A percentile compares a stretch with the other conserved stretches of the same genome.
Evolutionary conservation across 2,329 filamentous ascomycete genomes (phyloP).

Genomic region (Arthrobotrys sinensis): DNA sequence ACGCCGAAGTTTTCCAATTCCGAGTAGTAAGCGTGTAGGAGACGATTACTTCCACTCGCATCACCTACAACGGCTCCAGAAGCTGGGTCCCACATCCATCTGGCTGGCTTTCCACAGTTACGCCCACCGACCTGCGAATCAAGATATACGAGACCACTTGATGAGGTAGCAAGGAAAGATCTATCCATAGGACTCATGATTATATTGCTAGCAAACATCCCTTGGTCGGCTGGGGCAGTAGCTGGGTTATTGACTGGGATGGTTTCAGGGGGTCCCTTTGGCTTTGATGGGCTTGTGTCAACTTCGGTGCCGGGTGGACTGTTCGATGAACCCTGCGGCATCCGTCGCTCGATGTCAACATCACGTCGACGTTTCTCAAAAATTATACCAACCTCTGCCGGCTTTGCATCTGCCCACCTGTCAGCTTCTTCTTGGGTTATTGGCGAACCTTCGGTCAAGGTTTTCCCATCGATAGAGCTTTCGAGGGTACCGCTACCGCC

Average conservation of each 20-base stretch:
- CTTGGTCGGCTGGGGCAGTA: constrained; percentile 27
- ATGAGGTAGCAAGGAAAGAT: constrained; percentile 26
- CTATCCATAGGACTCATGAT: constrained; percentile 33
- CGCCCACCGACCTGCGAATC: constrained; percentile 18
- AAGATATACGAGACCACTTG: constrained; percentile 28
- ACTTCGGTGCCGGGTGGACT: constrained; percentile 15
- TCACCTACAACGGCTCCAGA: constrained; percentile 32
- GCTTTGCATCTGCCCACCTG: constrained; percentile 12
- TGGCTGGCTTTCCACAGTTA: constrained; percentile 21
- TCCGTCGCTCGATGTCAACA: not conserved
- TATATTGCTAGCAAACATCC: constrained; percentile 18
- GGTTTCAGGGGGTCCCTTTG: constrained; percentile 3
- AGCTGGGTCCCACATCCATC: constrained; percentile 28
- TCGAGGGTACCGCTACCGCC: constrained; percentile 10
- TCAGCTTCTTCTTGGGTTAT: constrained; percentile 19
- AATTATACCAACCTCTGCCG: constrained; percentile 1
- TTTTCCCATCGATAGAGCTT: constrained; percentile 22
- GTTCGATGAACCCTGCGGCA: constrained; percentile 4
- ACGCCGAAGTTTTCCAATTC: constrained; percentile 32
- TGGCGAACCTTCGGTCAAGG: constrained; percentile 20
- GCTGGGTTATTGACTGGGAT: not conserved
- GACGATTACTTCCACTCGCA: constrained; percentile 14
- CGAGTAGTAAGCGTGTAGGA: constrained; percentile 23
- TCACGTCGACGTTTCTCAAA: constrained; percentile 8
- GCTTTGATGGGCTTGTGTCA: constrained; percentile 19